A percentile compares a stretch with the other conserved stretches of the same genome.
Conservation (phyloP, 306 rosid species). For the Macrotyloma uniflorum region DNA sequence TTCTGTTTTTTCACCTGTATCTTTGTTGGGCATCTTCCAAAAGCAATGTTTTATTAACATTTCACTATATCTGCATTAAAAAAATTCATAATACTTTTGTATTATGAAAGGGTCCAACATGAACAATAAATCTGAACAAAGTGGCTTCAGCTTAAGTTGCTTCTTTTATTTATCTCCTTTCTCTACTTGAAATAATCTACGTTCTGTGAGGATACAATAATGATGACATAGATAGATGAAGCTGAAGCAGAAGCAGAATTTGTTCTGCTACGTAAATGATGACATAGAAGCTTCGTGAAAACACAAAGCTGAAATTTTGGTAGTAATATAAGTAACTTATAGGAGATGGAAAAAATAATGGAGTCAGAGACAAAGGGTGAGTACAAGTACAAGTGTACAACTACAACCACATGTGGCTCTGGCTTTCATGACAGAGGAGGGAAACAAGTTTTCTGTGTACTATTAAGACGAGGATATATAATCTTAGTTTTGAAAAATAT, state of each 20-base stretch:
- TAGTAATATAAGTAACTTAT: not conserved
- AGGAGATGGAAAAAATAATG: not conserved
- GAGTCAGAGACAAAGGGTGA: constrained; percentile 1
- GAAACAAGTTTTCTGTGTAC: not conserved
- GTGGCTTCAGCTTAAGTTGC: constrained; percentile 8
- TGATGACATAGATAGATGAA: not conserved
- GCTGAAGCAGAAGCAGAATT: not conserved
- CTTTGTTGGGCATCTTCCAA: constrained; percentile 35
- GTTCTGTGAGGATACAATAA: constrained; percentile 4
- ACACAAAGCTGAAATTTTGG: constrained; percentile 12
- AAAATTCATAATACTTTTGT: constrained; percentile 4
- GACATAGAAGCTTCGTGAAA: constrained; percentile 30
- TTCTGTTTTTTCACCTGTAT: constrained; percentile 34
- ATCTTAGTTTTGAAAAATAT: no score
- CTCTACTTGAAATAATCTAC: not conserved
- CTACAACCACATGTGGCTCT: constrained; percentile 1
- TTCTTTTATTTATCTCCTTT: not conserved
- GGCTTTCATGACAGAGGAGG: not conserved
- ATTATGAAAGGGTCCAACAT: constrained; percentile 27
- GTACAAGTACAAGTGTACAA: not conserved
- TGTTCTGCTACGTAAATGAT: constrained; percentile 28
- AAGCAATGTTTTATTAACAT: constrained; percentile 18
- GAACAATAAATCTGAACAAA: constrained; percentile 22
- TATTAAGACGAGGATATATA: no score
- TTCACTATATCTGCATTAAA: no score